phyloP scores from a whole-genome alignment of 2,329 filamentous ascomycete genomes.

The Stagonosporopsis vannaccii region DNA sequence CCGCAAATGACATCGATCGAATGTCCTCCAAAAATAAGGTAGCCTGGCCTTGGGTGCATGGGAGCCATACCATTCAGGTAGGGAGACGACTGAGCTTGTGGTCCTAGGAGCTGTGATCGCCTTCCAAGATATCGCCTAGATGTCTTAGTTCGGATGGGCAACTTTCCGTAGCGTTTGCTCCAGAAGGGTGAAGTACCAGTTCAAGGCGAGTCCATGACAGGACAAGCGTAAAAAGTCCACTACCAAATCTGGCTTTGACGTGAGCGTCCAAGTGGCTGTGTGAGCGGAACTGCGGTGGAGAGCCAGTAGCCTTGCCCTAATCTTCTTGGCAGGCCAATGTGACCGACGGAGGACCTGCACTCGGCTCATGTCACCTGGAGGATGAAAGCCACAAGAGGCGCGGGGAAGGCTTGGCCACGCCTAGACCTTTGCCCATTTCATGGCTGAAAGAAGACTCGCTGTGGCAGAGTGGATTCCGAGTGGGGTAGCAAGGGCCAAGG shows the following conservation, averaged over 20 bases:
- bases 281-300: conserved; percentile 5
- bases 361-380: conserved; percentile 13
- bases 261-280: conserved; percentile 11
- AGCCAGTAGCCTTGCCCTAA: conserved; percentile 13
- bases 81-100: conserved; percentile 1
- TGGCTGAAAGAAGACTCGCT: not conserved
- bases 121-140: conserved; percentile 41
- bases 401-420: conserved; percentile 10
- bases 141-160: conserved; percentile 29
- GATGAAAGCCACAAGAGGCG: conserved; percentile 10
- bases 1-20: not conserved
- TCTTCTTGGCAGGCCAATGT: conserved; percentile 15
- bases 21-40: not conserved
- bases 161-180: conserved; percentile 26
- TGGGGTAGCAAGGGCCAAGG: not conserved
- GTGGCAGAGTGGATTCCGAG: not conserved
- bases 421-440: conserved; percentile 4
- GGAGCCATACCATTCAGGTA: not conserved
- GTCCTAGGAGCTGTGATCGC: conserved; percentile 7
- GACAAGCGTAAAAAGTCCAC: conserved; percentile 2
- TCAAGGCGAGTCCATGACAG: not conserved
- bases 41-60: conserved; percentile 2
- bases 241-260: conserved; percentile 1
- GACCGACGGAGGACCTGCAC: not conserved
- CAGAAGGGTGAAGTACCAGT: conserved; percentile 5